Evolutionary conservation across 352 stramenopile genomes (phyloP), one percentile per base, ranked within the genome.

Genomic region (Phytopythium delawarense): DNA sequence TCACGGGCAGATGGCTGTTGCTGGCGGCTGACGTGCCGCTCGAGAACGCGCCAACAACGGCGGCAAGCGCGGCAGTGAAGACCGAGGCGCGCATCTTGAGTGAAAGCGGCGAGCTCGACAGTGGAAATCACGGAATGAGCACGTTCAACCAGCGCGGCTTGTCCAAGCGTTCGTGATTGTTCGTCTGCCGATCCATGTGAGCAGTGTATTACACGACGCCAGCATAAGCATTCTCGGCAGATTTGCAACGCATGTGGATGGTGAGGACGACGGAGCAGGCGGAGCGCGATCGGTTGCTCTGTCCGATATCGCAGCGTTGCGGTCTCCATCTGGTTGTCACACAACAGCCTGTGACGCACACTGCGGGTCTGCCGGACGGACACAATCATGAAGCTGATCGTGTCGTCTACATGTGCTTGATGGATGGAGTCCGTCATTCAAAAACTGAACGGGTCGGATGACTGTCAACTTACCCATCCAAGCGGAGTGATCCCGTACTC

Each of bases 1-100:
- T 69, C 1, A 85, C 71, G 1, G 78, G 78, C 18, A 87, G 67
- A 23, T 60, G 54, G 52, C 35, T 58, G 52, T 16, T 30, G 32
- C 9, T 32, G 2, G 52, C 16, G 34, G 52, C n/a, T 4, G 34
- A 7, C 9, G 52, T 9, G 11, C 2, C 34, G 52, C 20, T 23
- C n/a, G 20, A 28, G 39, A 48, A 48, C 52, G 23, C 20, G 34
- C 52, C 52, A 2, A 34, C 52, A n/a, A 45, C 16, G 34, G 52
- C 35, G 16, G n/a, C 35, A 35, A 58, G 35, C 18, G 52, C n/a
- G n/a, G 34, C 35, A 8, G 39, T 20, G 52, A 35, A n/a, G 32
- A 32, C 16, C 12, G 52, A 48, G n/a, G 34, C 4, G 52, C 52
- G 52, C 52, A 58, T 58, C 35, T n/a, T 42, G 9, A 13, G 9